Base-by-base conservation (phyloP, 495 filamentous ascomycete genomes). In the Glutinoglossum americanum region DNA sequence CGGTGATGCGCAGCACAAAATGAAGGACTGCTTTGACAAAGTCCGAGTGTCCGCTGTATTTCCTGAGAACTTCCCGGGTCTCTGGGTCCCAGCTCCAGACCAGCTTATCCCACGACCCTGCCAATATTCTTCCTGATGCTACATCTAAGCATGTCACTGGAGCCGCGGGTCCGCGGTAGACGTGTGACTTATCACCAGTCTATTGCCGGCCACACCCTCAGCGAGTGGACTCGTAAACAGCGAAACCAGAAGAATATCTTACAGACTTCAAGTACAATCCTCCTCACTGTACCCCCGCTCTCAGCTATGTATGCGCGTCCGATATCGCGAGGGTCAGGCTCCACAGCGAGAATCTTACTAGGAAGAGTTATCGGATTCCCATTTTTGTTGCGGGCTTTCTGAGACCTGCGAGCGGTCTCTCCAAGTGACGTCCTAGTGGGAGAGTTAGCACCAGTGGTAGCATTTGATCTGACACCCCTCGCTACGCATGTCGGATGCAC, bases 81-180 rank as follows among this genome's bases (percentile, higher is more conserved):
- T 70, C 62, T 37, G 80, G 71, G 61, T 83, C 74, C 85, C 85
- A 94, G 33, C 85, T 84, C 80, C 82, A 94, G 45, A 97, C 76
- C 25, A 75, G 72, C 68, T 93, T 94, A 72, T 98, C 89, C 92
- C 92, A 98, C 60, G 82, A 86, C 26, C 88, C 89, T 28, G 85
- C 86, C 67, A 88, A 96, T 51, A 97, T 61, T 1, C 76, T 78
- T 25, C 71, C 70, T 0, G 78, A 73, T 30, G 82, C 81, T 32
- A 94, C 71, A 28, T 82, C 81, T 51, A 96, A 66, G 61, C 80
- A 84, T 25, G 87, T 87, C 25, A 94, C 66, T 1, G 92, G 92
- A 13, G 87, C 80, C 28, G 75, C 76, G 17, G 88, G 88, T 11
- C 85, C 89, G 66, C 77, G 78, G 66, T 78, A 90, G 5, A 82